These are phyloP conservation scores for Chionographis japonica DNA, from an alignment of 106 monocot species.

Conservation along the genomic window DNA sequence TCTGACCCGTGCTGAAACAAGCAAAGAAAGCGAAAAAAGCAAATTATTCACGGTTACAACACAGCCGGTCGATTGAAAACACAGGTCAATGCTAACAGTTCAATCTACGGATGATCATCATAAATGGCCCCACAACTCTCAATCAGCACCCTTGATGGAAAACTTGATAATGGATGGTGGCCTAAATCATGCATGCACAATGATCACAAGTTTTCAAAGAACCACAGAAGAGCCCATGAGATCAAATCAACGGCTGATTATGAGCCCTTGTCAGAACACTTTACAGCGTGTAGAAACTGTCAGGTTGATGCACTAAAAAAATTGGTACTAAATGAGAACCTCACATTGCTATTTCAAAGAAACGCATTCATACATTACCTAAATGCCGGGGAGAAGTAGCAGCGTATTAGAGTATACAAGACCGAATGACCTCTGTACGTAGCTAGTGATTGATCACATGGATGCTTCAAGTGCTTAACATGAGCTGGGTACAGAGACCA, in stretches of 20 bases:
- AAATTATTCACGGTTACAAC: neutral
- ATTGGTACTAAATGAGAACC: neutral
- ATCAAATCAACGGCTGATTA: too few species aligned
- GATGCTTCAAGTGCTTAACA: conserved; percentile 45
- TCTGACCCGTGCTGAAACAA: conserved; percentile 51
- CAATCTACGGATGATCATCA: too few species aligned
- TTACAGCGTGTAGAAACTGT: neutral
- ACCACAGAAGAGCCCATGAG: too few species aligned
- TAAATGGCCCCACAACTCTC: too few species aligned
- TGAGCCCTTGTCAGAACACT: too few species aligned
- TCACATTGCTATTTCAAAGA: neutral
- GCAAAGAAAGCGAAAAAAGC: neutral
- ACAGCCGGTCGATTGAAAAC: neutral
- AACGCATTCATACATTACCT: conserved; percentile 32
- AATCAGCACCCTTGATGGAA: too few species aligned
- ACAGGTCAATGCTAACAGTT: neutral
- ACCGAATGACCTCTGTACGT: conserved; percentile 87
- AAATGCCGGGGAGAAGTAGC: conserved; percentile 79
- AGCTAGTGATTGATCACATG: conserved; percentile 71
- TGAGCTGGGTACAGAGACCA: conserved; percentile 63
- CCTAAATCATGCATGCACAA: too few species aligned
- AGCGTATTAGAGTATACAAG: conserved; percentile 78
- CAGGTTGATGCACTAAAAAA: neutral
- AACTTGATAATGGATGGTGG: too few species aligned
- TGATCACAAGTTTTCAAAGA: too few species aligned